Evolutionary conservation across 176 grass and related monocot species (phyloP), one percentile per base, ranked within the genome.

Genomic region (Melocanna baccifera): DNA sequence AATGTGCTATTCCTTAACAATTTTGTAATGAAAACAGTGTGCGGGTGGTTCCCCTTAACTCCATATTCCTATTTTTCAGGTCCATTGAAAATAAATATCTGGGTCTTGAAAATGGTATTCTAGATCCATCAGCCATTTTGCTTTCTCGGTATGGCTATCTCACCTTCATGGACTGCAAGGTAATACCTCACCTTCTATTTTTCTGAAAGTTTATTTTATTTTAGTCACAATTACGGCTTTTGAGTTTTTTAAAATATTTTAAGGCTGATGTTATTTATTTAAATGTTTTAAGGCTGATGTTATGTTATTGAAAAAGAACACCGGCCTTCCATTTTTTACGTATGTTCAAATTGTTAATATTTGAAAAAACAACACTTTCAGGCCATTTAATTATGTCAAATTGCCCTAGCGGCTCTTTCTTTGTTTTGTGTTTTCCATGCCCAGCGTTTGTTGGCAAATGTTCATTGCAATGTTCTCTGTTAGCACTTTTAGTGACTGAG

Each of bases 101-200:
- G 88, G 85, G 87, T 78, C 91, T 98, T 53, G 86, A 89, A 92
- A 98, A 95, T 90, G 96, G 96, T 55, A 95, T 98, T 90, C 87
- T 98, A 48, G 96, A 98, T 83, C 96, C 91, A 78, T 95, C 93
- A 75, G 91, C 96, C 43, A 94, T 98, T 78, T 90, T 98, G 53
- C 84, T 98, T 45, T 98, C 96, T 70, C 91, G 76, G 77, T 94
- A 79, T 87, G 87, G 93, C 36, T 87, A 92, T 88, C 93, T 98
- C 79, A 95, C 93, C 72, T 89, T 94, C 77, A 92, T 98, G 89
- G 89, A 95, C 66, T 98, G 96, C 86, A 95, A 93, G 91, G 96
- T 95, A 87, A 86, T 88, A 83, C 6, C 73, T 78, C 5, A 1
- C 46, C 73, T 51, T 63, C 25, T 85, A 39, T 48, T 50, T 12